phyloP scores from a whole-genome alignment of 2,329 filamentous ascomycete genomes.

The Phoma sp. region DNA sequence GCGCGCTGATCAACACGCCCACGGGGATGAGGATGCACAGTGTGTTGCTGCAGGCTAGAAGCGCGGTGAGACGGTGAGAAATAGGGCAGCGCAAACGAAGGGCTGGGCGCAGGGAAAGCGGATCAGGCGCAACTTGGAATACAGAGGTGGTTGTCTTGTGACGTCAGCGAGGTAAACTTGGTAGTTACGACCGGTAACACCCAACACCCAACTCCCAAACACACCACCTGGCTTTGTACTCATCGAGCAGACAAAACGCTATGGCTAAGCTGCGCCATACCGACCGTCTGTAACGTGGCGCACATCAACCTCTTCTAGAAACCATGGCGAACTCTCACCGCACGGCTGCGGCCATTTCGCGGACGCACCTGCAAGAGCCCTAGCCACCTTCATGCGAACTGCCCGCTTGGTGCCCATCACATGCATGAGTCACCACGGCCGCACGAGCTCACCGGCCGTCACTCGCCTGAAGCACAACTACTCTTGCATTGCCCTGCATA shows the following conservation, averaged over 20 bases:
- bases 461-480: background rate
- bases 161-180: constrained; percentile 2
- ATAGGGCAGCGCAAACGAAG: constrained; percentile 12
- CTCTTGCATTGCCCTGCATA: constrained; percentile 7
- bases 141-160: background rate
- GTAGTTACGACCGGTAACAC: background rate
- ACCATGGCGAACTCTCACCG: background rate
- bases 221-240: background rate
- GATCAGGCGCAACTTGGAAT: constrained; percentile 18
- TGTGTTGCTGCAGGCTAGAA: constrained; percentile 1
- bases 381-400: constrained; percentile 9
- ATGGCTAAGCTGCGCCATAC: background rate
- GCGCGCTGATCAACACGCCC: constrained; percentile 21
- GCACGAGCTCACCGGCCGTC: constrained; percentile 13
- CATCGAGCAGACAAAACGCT: no score
- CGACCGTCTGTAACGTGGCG: background rate
- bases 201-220: background rate
- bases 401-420: constrained; percentile 13
- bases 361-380: constrained; percentile 5
- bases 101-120: constrained; percentile 7
- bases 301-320: background rate
- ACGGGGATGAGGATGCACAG: constrained; percentile 11
- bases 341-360: constrained; percentile 1
- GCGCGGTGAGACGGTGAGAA: constrained; percentile 2
- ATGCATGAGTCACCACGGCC: background rate